Evolutionary conservation across 1,284 basidiomycete genomes (phyloP), one percentile per base, ranked within the genome.

Genomic region (Leccinum pachyderme): DNA sequence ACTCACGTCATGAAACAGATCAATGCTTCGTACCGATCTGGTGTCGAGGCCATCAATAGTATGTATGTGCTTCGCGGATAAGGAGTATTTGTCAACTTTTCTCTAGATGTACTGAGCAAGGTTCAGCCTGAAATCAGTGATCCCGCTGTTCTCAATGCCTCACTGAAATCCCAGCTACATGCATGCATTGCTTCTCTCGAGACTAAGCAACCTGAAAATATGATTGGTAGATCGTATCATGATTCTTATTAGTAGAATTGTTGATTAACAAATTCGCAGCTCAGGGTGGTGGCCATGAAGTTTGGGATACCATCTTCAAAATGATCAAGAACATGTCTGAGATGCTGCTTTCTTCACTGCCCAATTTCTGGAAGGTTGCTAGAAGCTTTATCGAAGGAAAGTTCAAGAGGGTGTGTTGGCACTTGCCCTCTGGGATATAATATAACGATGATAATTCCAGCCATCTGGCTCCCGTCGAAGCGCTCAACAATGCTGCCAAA

Each of bases 351-450:
- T 75, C 81, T 22, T 82, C 87, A 2, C 78, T 99, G 46, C 94
- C 95, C 3, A 93, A 84, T 62, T 98, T 98, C 73, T 98, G 95
- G 94, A 87, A 87, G 63, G 91, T 99, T 44, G 89, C 91, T 1
- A 93, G 87, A 71, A 86, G 83, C 13, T 96, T 95, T 69, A 86
- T 95, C 72, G 94, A 97, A 45, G 95, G 95, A 4, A 92, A 89
- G 70, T 94, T 91, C 70, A 88, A 86, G 69, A 91, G 87, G 79
- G 93, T 93, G 55, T 57, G 71, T 67, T 27, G 12, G 47, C 25
- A 47, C 29, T 60, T 5, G 29, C 46, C 35, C 31, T 27, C 24
- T 27, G 5, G 15, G 27, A 24, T 25, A 4, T 28, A 18, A 47
- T 15, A 5, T 54, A 46, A 58, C 41, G 4, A 27, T 25, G 11